Evolutionary conservation across 2,329 filamentous ascomycete genomes (phyloP).

Genomic region (Ophiostoma ulmi): DNA sequence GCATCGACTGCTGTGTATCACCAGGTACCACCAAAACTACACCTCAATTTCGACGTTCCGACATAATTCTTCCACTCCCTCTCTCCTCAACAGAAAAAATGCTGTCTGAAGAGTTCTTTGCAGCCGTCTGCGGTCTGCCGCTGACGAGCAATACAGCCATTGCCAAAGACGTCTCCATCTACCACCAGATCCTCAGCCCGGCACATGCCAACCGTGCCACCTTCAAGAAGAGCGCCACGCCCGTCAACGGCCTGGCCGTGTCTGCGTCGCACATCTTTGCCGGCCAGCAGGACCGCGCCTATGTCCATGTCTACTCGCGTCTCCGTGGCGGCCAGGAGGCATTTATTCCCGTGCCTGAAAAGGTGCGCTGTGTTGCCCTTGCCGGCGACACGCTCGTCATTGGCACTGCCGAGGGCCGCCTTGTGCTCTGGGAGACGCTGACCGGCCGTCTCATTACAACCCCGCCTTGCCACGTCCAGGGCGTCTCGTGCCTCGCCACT

Average conservation of each 20-base stretch:
- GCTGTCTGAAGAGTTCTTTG: conserved; percentile 57
- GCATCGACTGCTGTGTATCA: not conserved
- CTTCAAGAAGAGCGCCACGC: conserved; percentile 90
- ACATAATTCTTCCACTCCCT: not conserved
- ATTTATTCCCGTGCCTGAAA: conserved; percentile 79
- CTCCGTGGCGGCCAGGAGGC: conserved; percentile 82
- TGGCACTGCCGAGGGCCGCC: conserved; percentile 76
- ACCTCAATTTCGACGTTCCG: not conserved
- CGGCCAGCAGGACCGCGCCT: conserved; percentile 84
- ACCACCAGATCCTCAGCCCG: conserved; percentile 76
- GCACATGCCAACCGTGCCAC: conserved; percentile 66
- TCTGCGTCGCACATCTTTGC: conserved; percentile 82
- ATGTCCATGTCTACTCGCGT: conserved; percentile 86
- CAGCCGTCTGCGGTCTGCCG: conserved; percentile 53
- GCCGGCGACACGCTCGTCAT: conserved; percentile 68
- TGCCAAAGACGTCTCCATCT: conserved; percentile 78
- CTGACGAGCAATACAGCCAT: conserved; percentile 49
- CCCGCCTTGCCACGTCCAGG: conserved; percentile 71
- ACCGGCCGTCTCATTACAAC: conserved; percentile 74
- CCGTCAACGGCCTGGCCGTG: conserved; percentile 71
- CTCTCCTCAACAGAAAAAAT: conserved; percentile 36
- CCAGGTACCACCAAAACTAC: not conserved
- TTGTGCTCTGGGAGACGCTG: conserved; percentile 86
- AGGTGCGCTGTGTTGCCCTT: conserved; percentile 71
- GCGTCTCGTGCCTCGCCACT: conserved; percentile 68